Base-by-base conservation (phyloP, 2,329 filamentous ascomycete genomes). In the Fusarium haematococcum region DNA sequence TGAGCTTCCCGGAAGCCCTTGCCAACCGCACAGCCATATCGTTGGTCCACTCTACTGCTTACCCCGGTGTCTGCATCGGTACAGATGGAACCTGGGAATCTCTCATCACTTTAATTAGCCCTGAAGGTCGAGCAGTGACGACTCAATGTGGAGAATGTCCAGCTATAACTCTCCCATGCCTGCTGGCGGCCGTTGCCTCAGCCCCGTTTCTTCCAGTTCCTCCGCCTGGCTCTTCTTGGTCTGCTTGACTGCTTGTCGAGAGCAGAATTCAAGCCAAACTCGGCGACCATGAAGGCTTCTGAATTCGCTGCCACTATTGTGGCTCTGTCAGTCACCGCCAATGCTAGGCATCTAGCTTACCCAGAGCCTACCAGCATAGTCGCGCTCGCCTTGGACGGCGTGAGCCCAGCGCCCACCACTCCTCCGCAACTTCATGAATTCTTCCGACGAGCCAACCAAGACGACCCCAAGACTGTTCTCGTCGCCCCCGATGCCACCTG, bases 401-500 rank as follows among this genome's bases (percentile, higher is more conserved):
- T 82, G 63, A 78, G 77, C 6, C 85, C 87, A 6, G 77, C 78
- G 68, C 86, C 87, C 32, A 88, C 86, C 10, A 50, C 78, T 35
- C 82, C 83, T 8, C 84, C 86, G 4, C 78, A 70, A 14, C 63
- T 82, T 32, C 77, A 79, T n/a, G 81, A 83, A 20, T 75, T 84
- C 14, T 78, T 72, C n/a, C 75, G 72, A 67, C 69, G 73, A 59
- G 79, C 35, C 81, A 79, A 66, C 81, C 75, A 66, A 78, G 80
- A 67, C 77, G 69, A 72, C 20, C 54, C 32, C 1, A 37, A 52
- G 43, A 85, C 81, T 0, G 81, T 85, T 32, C 80, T 87, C n/a
- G 76, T 86, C 63, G 87, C 83, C 13, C 84, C 85, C 2, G 86
- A 88, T 75, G 86, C 87, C 69, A 88, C 85, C 0, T 89, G 88